phyloP scores from a whole-genome alignment of 2,329 filamentous ascomycete genomes.

The Diplodia intermedia region DNA sequence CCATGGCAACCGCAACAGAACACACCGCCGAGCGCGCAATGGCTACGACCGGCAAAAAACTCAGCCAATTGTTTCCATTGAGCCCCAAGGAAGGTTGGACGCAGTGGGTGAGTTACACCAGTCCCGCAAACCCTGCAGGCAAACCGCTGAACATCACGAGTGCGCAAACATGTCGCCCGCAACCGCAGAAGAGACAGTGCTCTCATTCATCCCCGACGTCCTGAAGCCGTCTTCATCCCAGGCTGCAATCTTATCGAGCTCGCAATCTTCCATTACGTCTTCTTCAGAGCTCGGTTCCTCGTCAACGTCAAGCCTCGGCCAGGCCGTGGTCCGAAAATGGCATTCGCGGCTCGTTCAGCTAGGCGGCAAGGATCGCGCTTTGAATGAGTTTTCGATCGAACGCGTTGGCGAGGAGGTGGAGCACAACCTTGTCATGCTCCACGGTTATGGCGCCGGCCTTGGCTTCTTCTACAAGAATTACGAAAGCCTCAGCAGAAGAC shows the following conservation, averaged over 20 bases:
- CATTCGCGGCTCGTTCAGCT: conserved; percentile 82
- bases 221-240: conserved; percentile 72
- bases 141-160: conserved; percentile 54
- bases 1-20: background rate
- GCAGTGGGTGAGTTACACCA: conserved; percentile 73
- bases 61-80: conserved; percentile 73
- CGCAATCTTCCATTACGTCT: conserved; percentile 50
- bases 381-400: conserved; percentile 95
- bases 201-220: conserved; percentile 84
- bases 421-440: conserved; percentile 91
- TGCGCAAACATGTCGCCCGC: conserved; percentile 86
- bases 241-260: conserved; percentile 55
- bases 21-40: conserved; percentile 45
- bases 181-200: conserved; percentile 86
- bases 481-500: conserved; percentile 78
- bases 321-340: conserved; percentile 85
- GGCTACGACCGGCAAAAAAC: conserved; percentile 44
- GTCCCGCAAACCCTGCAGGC: too few relatives aligned
- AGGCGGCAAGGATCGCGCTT: conserved; percentile 80
- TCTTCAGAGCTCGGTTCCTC: conserved; percentile 46
- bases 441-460: conserved; percentile 94
- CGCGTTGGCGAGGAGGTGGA: conserved; percentile 78
- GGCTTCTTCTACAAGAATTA: conserved; percentile 99
- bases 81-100: conserved; percentile 89
- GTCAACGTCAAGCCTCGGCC: conserved; percentile 65